These are phyloP conservation scores for Coemansia sp. DNA, from an alignment of 192 early-diverging fungal species.

Conservation along the genomic window DNA sequence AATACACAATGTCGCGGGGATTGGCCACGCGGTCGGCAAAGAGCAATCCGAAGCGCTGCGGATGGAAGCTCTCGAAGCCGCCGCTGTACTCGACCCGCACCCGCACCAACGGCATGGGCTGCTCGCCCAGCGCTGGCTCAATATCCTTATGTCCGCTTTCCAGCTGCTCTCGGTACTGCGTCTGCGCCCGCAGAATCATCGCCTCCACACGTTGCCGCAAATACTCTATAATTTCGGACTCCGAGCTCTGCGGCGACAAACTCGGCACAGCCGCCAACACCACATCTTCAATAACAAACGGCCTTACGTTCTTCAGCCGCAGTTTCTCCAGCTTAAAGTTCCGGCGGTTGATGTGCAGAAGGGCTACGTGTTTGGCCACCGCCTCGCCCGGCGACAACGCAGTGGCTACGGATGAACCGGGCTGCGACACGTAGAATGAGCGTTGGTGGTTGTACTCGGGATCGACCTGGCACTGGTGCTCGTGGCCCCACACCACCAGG, in stretches of 20 bases:
- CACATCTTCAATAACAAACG: constrained; percentile 79
- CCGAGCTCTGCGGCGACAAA: constrained; percentile 56
- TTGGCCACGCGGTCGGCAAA: constrained; percentile 86
- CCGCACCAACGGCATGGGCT: constrained; percentile 73
- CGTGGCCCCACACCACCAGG: constrained; percentile 93
- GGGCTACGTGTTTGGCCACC: constrained; percentile 59
- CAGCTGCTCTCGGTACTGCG: constrained; percentile 58
- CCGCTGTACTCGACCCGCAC: constrained; percentile 88
- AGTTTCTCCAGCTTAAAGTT: constrained; percentile 77
- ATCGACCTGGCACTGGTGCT: constrained; percentile 90
- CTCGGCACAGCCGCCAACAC: constrained; percentile 55
- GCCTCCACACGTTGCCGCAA: constrained; percentile 55
- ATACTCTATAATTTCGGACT: constrained; percentile 57
- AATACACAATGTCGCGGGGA: constrained; percentile 81
- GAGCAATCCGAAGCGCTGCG: constrained; percentile 78
- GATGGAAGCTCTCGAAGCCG: constrained; percentile 81
- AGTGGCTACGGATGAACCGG: constrained; percentile 91
- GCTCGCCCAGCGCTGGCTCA: constrained; percentile 42
- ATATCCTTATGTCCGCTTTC: constrained; percentile 16
- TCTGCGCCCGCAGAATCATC: constrained; percentile 66
- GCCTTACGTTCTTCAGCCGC: constrained; percentile 76
- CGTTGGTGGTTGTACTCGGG: constrained; percentile 65
- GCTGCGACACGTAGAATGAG: constrained; percentile 82
- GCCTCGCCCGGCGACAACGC: constrained; percentile 84
- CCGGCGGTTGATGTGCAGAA: constrained; percentile 63